phyloP scores from a whole-genome alignment of 352 stramenopile genomes.

The Pythium dissotocum region DNA sequence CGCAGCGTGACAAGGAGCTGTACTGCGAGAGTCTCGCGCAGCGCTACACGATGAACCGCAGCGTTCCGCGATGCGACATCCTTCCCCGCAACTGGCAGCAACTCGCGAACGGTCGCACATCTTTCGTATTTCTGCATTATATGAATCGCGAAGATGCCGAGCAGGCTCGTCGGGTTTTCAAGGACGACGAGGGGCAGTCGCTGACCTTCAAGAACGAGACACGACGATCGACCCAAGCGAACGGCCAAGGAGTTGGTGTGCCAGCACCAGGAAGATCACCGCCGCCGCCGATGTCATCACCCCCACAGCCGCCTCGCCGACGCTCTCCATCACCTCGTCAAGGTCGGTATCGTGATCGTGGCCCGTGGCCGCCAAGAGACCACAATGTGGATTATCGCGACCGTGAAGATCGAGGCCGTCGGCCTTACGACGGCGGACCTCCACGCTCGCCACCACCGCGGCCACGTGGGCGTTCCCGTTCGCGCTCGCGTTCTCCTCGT shows the following conservation, averaged over 20 bases:
- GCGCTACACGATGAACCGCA: slow-evolving; percentile 34
- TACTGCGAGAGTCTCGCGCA: slow-evolving; percentile 21
- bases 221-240: slow-evolving; percentile 4
- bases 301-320: slow-evolving; percentile 16
- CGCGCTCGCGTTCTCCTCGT: slow-evolving; percentile 16
- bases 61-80: slow-evolving; percentile 30
- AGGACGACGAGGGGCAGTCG: slow-evolving; percentile 24
- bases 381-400: slow-evolving; percentile 5
- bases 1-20: slow-evolving; percentile 31
- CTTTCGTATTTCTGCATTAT: slow-evolving; percentile 34
- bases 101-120: slow-evolving; percentile 20
- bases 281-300: slow-evolving; percentile 8
- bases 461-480: slow-evolving; percentile 9
- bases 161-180: slow-evolving; percentile 19
- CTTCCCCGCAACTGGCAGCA: slow-evolving; percentile 28
- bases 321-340: slow-evolving; percentile 22
- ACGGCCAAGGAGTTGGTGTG: background rate
- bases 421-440: background rate
- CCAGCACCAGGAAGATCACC: slow-evolving; percentile 4
- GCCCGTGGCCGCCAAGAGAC: slow-evolving; percentile 6
- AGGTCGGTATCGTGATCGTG: slow-evolving; percentile 4
- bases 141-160: slow-evolving; percentile 33
- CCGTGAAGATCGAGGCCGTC: background rate
- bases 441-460: background rate
- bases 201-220: slow-evolving; percentile 26